Conservation (phyloP, 441 rosid species). For the Corymbia calophylla region DNA sequence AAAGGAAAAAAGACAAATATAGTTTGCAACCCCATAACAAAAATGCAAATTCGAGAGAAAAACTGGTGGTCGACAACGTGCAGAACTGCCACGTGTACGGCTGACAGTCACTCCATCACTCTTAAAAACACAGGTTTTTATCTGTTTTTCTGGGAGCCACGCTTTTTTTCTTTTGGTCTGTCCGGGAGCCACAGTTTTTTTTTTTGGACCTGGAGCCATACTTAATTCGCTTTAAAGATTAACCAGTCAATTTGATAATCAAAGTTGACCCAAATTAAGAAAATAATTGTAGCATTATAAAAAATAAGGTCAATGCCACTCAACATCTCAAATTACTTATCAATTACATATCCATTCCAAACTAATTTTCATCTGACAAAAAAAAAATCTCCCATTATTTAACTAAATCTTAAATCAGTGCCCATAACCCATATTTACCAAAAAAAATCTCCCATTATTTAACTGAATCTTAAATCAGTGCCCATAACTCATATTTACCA, state of each 20-base stretch:
- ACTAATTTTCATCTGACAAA: not conserved
- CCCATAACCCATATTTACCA: too few species aligned
- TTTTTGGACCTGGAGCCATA: not conserved
- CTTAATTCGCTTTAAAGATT: not conserved
- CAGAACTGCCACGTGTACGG: not conserved
- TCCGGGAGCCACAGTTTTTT: not conserved
- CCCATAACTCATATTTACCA: not conserved
- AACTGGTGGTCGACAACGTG: not conserved
- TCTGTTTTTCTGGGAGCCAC: not conserved
- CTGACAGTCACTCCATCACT: not conserved
- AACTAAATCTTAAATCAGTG: too few species aligned
- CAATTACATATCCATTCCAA: not conserved
- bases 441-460: too few species aligned
- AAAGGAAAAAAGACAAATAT: not conserved
- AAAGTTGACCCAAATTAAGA: not conserved
- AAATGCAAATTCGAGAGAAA: not conserved
- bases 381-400: too few species aligned
- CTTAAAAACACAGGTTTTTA: not conserved
- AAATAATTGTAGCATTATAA: not conserved
- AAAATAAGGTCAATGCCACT: not conserved
- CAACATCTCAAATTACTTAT: not conserved
- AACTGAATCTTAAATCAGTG: fast-evolving
- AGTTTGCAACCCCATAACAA: not conserved
- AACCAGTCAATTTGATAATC: not conserved
- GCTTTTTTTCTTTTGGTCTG: not conserved